Evolutionary conservation across 495 filamentous ascomycete genomes (phyloP).

Genomic region (Sordaria brevicollis): DNA sequence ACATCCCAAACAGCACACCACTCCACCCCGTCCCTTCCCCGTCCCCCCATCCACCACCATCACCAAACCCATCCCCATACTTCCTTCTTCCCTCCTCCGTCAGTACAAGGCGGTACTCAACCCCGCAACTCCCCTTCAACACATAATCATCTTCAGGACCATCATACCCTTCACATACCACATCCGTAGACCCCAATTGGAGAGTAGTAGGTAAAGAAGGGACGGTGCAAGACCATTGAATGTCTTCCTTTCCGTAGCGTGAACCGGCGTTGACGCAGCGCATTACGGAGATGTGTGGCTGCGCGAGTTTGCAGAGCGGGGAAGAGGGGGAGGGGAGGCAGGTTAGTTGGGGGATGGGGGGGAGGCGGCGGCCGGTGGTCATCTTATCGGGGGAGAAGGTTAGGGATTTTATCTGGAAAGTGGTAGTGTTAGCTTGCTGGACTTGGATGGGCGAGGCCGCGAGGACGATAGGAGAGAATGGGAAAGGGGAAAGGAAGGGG

Average conservation of each 20-base stretch:
- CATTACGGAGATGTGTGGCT: constrained; percentile 55
- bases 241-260: constrained; percentile 56
- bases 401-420: constrained; percentile 50
- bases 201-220: constrained; percentile 63
- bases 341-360: constrained; percentile 69
- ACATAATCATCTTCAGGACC: constrained; percentile 67
- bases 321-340: constrained; percentile 66
- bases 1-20: constrained; percentile 18
- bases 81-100: constrained; percentile 71
- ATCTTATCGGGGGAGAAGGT: constrained; percentile 53
- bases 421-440: no score
- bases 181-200: constrained; percentile 82
- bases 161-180: constrained; percentile 85
- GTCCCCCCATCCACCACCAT: neutral
- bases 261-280: constrained; percentile 78
- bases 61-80: constrained; percentile 26
- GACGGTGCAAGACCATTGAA: constrained; percentile 85
- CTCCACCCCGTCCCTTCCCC: constrained; percentile 6
- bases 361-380: constrained; percentile 66
- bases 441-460: no score
- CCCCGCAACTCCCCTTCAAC: constrained; percentile 82
- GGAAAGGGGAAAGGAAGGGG: no score
- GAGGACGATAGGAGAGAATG: no score
- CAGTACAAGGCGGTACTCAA: constrained; percentile 76
- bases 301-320: constrained; percentile 50